Evolutionary conservation across 2,329 filamentous ascomycete species (phyloP).

Genomic region (Cercospora zeae-maydis): DNA sequence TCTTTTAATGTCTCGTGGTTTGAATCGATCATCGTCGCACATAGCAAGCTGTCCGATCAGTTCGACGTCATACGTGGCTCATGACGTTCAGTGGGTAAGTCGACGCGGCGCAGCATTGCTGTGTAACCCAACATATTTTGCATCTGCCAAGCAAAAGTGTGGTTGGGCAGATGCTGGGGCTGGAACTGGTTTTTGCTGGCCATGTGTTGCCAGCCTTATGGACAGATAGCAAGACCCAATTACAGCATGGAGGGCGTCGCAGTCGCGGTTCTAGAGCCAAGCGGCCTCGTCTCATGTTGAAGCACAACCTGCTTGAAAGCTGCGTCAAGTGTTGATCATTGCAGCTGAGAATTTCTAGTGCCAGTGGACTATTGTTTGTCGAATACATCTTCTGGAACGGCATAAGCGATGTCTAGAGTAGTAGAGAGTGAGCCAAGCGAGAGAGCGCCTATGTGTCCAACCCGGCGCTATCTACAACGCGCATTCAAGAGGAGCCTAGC

Average conservation of each 20-base stretch:
- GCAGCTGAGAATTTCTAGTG: not conserved
- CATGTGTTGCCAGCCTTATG: not conserved
- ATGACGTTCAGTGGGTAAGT: not conserved
- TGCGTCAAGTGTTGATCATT: not conserved
- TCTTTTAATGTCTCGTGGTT: not conserved
- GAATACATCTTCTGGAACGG: too few relatives aligned
- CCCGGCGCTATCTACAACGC: too few relatives aligned
- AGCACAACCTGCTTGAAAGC: not conserved
- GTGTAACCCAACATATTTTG: not conserved
- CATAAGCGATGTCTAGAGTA: too few relatives aligned
- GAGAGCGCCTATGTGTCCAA: too few relatives aligned
- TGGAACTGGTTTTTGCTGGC: not conserved
- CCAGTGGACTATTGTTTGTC: too few relatives aligned
- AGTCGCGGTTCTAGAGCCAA: not conserved
- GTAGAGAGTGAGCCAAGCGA: too few relatives aligned
- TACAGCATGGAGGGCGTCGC: not conserved
- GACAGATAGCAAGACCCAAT: not conserved
- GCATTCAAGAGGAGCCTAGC: not conserved
- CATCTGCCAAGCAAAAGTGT: not conserved
- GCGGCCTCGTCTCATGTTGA: not conserved
- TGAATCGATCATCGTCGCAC: not conserved
- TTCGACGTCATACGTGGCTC: conserved; percentile 3
- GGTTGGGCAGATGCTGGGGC: not conserved
- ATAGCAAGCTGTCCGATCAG: not conserved
- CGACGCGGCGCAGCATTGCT: not conserved